Base-by-base conservation (phyloP, 2,329 filamentous ascomycete species). In the Xylaria sp. region DNA sequence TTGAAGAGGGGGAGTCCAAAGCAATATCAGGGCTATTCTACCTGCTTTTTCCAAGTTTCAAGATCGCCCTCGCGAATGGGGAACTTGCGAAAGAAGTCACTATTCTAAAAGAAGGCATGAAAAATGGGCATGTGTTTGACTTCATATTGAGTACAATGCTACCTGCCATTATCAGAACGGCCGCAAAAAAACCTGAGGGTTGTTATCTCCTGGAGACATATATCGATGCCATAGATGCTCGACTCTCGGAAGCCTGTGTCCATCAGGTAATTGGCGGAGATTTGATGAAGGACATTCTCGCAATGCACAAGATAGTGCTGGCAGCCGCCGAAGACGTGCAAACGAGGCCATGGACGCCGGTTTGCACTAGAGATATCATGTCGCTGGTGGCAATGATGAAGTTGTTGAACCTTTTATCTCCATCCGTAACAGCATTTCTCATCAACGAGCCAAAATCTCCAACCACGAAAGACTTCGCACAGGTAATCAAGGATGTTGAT, bases 21-120 rank as follows among this genome's bases (percentile, higher is more conserved):
- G 81, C 80, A 3, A 73, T 74, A 5, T 78, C 81, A 17, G 80
- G 82, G 56, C 77, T 87, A 3, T 88, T 87, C 69, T 83, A 83
- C 71, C 84, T 85, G 60, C 76, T 88, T 2, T 83, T 82, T 69
- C 84, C 84, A 67, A 86, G 83, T 71, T 85, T 86, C 71, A 86
- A 86, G 69, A 75, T 82, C 55, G 82, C 84, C 0, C 71, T 87
- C 2, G 78, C 79, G 45, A 82, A 82, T 60, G 76, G 80, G 59
- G 79, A 77, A 53, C 75, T 87, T n/a, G 70, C 70, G 5, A 78
- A 81, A 5, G 82, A 87, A 68, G 73, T 77, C 28, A 67, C 60
- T 4, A 80, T 86, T 53, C 68, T 87, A 19, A 73, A 73, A 37
- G 76, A 76, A 57, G 83, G 82, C n/a, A 81, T 87, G 80, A 74